Evolutionary conservation across 2,329 filamentous ascomycete genomes (phyloP), one percentile per base, ranked within the genome.

Genomic region (Xylariaceae sp.): DNA sequence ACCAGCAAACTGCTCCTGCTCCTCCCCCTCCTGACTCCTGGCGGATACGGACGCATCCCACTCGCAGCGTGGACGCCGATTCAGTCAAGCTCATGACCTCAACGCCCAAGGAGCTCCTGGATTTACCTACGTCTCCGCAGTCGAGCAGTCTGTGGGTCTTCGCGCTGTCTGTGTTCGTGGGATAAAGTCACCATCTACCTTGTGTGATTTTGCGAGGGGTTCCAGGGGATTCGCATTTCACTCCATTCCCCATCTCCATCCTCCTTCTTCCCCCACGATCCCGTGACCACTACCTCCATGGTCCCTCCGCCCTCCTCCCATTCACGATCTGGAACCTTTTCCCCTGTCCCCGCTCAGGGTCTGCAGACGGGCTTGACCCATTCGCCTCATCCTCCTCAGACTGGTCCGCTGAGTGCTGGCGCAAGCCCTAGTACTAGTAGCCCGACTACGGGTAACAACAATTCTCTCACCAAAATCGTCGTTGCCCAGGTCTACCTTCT

Each of bases 401-500:
- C 78, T 71, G 80, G 80, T 68, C 76, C 78, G 70, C 74, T 83
- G 72, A 84, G 81, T 78, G 80, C 81, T 78, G 81, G 78, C 76
- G 81, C 82, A 67, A 85, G 81, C 74, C 81, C 82, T 68, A 83
- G 80, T 76, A 83, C 81, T 70, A 83, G 77, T 75, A 86, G 83
- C 75, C 82, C 82, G 72, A 85, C 72, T 53, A 66, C 82, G 70
- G 82, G 82, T 74, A 63, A 51, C 56, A 79, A 77, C 66, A 84
- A 76, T 72, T 88, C 87, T 72, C 82, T 97, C 69, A 89, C 89
- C 62, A 97, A 95, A 78, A 94, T 99, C 74, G 92, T 94, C 69
- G 88, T 96, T 71, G 92, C 94, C 66, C 94, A 99, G 80, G 87
- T 97, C 66, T 96, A 94, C 77, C 86, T 99, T 65, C 84, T 99